Conservation (phyloP, 1,139 yeast species). For the Sugiyamaella castrensis region DNA sequence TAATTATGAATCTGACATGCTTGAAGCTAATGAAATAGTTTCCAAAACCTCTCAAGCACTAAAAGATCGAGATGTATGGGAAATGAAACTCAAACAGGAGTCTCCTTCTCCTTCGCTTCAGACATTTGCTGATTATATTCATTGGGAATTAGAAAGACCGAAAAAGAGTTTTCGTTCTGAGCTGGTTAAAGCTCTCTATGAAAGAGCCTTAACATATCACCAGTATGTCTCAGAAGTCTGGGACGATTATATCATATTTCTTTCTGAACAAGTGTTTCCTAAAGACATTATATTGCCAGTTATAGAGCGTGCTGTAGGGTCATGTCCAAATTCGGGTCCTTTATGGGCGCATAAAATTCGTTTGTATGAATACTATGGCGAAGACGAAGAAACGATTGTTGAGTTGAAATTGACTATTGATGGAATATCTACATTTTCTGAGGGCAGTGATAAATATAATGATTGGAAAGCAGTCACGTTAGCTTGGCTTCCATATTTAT, state of each 20-base stretch:
- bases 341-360: conserved; percentile 31
- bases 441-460: conserved; percentile 2
- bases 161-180: conserved; percentile 13
- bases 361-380: conserved; percentile 18
- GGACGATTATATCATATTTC: conserved; percentile 33
- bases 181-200: conserved; percentile 25
- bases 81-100: conserved; percentile 19
- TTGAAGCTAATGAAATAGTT: conserved; percentile 41
- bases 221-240: conserved; percentile 29
- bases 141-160: conserved; percentile 27
- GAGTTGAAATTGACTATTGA: conserved; percentile 11
- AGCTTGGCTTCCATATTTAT: conserved; percentile 9
- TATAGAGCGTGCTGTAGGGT: conserved; percentile 26
- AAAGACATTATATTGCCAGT: conserved; percentile 15
- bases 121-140: conserved; percentile 36
- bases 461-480: conserved; percentile 9
- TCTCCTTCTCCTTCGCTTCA: conserved; percentile 20
- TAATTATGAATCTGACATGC: conserved; percentile 44
- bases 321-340: conserved; percentile 31
- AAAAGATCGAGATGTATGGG: conserved; percentile 27
- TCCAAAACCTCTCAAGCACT: conserved; percentile 34
- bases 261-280: conserved; percentile 18
- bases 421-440: conserved; percentile 10
- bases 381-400: conserved; percentile 17
- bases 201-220: conserved; percentile 25